Percentiles rank a stretch among this genome's conserved stretches.
These are phyloP conservation scores for Danielia reshetovae DNA, from an alignment of 805 yeast species.

Conservation along the genomic window DNA sequence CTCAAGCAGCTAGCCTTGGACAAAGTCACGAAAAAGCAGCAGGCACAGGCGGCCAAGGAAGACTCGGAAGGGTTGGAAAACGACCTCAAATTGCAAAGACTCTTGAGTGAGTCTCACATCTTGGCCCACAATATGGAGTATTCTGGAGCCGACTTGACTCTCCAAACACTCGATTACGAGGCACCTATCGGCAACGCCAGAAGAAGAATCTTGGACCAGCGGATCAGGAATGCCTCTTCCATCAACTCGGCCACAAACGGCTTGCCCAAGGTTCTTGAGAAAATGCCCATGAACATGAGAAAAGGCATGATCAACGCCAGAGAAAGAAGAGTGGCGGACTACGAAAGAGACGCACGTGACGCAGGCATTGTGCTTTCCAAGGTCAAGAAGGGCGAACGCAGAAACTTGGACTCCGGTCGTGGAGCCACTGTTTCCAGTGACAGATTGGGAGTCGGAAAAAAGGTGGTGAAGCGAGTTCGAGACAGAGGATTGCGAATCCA, in stretches of 20 bases:
- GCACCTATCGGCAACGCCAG: constrained; percentile 68
- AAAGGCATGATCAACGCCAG: constrained; percentile 74
- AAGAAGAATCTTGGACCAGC: constrained; percentile 55
- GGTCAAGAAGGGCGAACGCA: constrained; percentile 60
- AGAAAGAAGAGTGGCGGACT: constrained; percentile 46
- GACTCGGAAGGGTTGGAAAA: constrained; percentile 55
- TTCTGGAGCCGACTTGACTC: constrained; percentile 67
- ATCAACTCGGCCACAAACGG: constrained; percentile 45
- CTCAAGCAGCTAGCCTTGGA: constrained; percentile 20
- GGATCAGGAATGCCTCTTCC: constrained; percentile 46
- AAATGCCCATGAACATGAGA: constrained; percentile 85
- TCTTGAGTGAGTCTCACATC: constrained; percentile 70
- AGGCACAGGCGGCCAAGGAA: constrained; percentile 33
- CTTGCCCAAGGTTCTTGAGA: constrained; percentile 49
- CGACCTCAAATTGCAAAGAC: constrained; percentile 68
- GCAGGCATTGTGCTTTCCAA: constrained; percentile 87
- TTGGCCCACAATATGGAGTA: constrained; percentile 38
- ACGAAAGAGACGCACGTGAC: constrained; percentile 76
- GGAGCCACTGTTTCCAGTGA: constrained; percentile 50
- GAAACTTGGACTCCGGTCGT: constrained; percentile 52
- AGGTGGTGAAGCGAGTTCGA: constrained; percentile 42
- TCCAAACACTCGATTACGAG: constrained; percentile 58
- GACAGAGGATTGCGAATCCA: constrained; percentile 78
- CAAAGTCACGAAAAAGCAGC: constrained; percentile 33
- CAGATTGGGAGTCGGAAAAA: constrained; percentile 46